Percentiles rank a stretch among this genome's conserved stretches.
Evolutionary conservation across 768 basidiomycete genomes (phyloP).

Genomic region (Trametes punicea): DNA sequence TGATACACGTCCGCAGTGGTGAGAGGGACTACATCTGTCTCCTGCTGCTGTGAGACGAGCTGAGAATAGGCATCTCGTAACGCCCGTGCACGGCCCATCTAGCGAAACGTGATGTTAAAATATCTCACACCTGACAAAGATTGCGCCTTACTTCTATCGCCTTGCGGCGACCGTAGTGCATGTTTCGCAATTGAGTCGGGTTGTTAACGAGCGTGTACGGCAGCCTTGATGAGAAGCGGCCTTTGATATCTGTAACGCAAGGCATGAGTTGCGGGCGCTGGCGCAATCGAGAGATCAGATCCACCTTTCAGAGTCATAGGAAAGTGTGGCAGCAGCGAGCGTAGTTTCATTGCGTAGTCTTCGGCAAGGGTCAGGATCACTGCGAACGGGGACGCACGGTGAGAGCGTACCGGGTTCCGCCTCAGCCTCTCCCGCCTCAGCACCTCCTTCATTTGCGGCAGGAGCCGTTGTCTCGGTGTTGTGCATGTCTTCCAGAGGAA

Average conservation of each 20-base stretch:
- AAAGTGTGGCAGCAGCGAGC: conserved; percentile 36
- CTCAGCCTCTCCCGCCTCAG: neutral
- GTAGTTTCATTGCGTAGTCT: conserved; percentile 36
- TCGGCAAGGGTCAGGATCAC: neutral
- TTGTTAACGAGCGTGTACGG: conserved; percentile 39
- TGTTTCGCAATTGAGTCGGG: conserved; percentile 33
- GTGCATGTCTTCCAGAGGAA: conserved; percentile 22
- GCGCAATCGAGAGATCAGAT: neutral
- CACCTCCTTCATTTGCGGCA: neutral
- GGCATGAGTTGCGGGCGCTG: neutral
- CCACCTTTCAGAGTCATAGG: conserved; percentile 45
- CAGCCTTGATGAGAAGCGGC: conserved; percentile 27
- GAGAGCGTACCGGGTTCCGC: conserved; percentile 18
- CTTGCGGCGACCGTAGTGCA: conserved; percentile 44
- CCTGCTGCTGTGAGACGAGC: conserved; percentile 21
- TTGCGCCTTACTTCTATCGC: conserved; percentile 42
- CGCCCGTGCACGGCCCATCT: conserved; percentile 47
- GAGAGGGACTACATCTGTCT: conserved; percentile 26
- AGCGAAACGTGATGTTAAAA: neutral
- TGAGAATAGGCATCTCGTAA: conserved; percentile 38
- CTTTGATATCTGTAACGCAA: conserved; percentile 34
- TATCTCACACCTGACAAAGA: neutral
- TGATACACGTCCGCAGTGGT: conserved; percentile 42
- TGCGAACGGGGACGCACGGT: neutral
- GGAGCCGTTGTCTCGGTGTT: neutral